Base-by-base conservation (phyloP, 192 early-diverging fungal species). In the Mortierella alpina region DNA sequence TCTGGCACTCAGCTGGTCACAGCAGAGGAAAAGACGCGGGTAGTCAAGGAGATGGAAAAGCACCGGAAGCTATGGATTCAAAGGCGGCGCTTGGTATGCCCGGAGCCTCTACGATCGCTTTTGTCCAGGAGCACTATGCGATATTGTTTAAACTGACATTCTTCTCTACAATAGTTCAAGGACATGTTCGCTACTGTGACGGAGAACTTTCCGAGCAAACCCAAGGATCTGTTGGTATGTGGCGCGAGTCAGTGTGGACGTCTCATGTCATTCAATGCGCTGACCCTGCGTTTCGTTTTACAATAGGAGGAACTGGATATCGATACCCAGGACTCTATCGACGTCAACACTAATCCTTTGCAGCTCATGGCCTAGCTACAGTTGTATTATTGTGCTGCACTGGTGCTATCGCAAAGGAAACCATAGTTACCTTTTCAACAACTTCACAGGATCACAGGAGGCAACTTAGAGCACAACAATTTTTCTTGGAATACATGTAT, bases 141-240 rank as follows among this genome's bases (percentile, higher is more conserved):
- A 49, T 55, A 18, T 17, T 60, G 20, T n/a, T 15, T 20, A 45
- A 11, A 23, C 41, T 44, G 42, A 11, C 48, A 45, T 17, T 22
- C 52, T 14, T 46, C 39, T 41, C 9, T 13, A 10, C 10, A 45
- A 51, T 48, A 85, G 83, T 81, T 85, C 59, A 77, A 86, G 54
- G 86, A 82, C 53, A 85, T 85, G 66, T 83, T 85, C 47, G 60
- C 64, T 15, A 55, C 66, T 9, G 70, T 85, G 39, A 82, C 75
- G 11, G 84, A 85, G 48, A 73, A 79, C 62, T 48, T 85, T 63
- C 79, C 71, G 31, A 63, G 75, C 14, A 78, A 83, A 68, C 84
- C 84, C 15, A 77, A 68, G 47, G 80, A 85, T 45, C 61, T 85
- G 0, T 12, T 73, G 67, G 83, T 84, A 57, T 23, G 61, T 47